A percentile compares a stretch with the other conserved stretches of the same genome.
Evolutionary conservation across 805 yeast genomes (phyloP).

Genomic region (Wickerhamiella lipophila): DNA sequence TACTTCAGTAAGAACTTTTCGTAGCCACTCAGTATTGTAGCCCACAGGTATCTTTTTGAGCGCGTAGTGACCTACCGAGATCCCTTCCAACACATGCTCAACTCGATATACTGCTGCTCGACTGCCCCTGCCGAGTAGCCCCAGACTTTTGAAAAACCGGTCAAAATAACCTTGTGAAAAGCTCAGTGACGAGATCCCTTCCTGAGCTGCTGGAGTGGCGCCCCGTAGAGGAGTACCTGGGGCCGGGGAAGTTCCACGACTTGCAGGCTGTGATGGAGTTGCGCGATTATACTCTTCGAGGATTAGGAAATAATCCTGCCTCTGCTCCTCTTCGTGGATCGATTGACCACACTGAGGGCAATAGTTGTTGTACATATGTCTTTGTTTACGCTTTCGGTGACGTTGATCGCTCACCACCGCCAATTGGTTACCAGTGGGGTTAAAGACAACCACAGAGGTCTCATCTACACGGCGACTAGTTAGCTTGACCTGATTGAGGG

Average conservation of each 20-base stretch:
- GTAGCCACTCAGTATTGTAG: constrained; percentile 53
- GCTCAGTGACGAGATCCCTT: constrained; percentile 27
- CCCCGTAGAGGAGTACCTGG: not conserved
- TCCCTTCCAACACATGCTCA: constrained; percentile 61
- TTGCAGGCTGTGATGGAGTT: not conserved
- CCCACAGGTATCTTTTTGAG: constrained; percentile 78
- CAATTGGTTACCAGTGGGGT: constrained; percentile 10
- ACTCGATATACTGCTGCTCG: constrained; percentile 77
- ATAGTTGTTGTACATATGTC: not conserved
- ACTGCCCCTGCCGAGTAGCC: constrained; percentile 66
- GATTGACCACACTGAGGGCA: constrained; percentile 12
- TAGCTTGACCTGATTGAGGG: not conserved
- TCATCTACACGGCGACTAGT: constrained; percentile 12
- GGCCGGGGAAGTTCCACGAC: constrained; percentile 1
- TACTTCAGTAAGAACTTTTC: constrained; percentile 65
- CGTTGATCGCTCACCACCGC: constrained; percentile 6
- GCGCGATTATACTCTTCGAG: constrained; percentile 6
- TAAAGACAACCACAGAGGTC: constrained; percentile 10
- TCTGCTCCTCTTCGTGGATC: not conserved
- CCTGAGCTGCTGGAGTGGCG: not conserved
- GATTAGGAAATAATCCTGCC: constrained; percentile 10
- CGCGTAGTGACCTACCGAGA: constrained; percentile 68
- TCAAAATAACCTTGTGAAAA: constrained; percentile 75
- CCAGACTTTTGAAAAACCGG: constrained; percentile 46
- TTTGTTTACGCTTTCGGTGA: not conserved